A percentile compares a stretch with the other conserved stretches of the same genome.
Evolutionary conservation across 2,329 filamentous ascomycete species (phyloP).

Genomic region (Fusarium sp.): DNA sequence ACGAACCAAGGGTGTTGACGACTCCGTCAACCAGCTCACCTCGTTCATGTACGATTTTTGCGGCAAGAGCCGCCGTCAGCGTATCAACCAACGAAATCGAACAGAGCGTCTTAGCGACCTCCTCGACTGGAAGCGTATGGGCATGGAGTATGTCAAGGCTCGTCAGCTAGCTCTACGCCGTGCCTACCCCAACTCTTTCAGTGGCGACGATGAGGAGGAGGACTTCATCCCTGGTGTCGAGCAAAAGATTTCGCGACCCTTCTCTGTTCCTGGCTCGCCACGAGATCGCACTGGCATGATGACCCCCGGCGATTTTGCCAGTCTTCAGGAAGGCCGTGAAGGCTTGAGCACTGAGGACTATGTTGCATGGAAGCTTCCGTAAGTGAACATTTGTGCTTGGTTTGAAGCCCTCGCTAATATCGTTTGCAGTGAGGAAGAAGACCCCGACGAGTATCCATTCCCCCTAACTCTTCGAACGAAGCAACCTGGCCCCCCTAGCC

Average conservation of each 20-base stretch:
- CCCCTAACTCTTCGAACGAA: conserved; percentile 68
- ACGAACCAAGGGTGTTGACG: conserved; percentile 93
- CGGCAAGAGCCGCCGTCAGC: conserved; percentile 91
- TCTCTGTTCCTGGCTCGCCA: conserved; percentile 94
- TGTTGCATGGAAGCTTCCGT: conserved; percentile 97
- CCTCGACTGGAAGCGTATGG: conserved; percentile 99
- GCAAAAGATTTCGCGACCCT: conserved; percentile 92
- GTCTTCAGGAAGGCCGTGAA: conserved; percentile 92
- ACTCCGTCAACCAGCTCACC: conserved; percentile 95
- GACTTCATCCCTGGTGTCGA: conserved; percentile 94
- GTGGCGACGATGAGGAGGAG: conserved; percentile 81
- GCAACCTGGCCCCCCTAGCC: conserved; percentile 51
- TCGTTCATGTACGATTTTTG: conserved; percentile 92
- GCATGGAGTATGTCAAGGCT: conserved; percentile 98
- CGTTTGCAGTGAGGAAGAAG: conserved; percentile 83
- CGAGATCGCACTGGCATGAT: conserved; percentile 95
- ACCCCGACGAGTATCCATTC: conserved; percentile 78
- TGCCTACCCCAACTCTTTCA: conserved; percentile 90
- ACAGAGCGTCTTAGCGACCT: conserved; percentile 95
- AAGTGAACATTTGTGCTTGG: conserved; percentile 62
- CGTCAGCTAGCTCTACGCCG: conserved; percentile 90
- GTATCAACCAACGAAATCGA: conserved; percentile 98
- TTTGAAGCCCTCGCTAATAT: conserved; percentile 31
- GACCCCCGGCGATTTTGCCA: conserved; percentile 98
- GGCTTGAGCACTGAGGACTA: conserved; percentile 97